A percentile compares a stretch with the other conserved stretches of the same genome.
Conservation (phyloP, 371 early-diverging fungal genomes). For the Smittium culicis region DNA sequence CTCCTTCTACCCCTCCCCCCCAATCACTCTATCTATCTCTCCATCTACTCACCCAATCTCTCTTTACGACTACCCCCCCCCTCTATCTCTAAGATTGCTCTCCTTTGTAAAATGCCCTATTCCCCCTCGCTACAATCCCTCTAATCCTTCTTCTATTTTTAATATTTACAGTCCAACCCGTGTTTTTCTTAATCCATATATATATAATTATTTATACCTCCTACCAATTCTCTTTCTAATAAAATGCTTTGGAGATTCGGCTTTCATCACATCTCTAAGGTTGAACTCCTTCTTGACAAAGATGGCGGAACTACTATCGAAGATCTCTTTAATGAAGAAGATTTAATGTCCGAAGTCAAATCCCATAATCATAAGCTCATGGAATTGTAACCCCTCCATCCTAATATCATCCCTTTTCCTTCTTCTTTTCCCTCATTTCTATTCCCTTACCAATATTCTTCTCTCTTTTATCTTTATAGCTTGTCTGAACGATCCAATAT, state of each 20-base stretch:
- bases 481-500: constrained; percentile 23
- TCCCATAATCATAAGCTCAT: constrained; percentile 43
- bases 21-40: too few relatives aligned
- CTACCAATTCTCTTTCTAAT: too few relatives aligned
- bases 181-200: too few relatives aligned
- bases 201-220: too few relatives aligned
- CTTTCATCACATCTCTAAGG: constrained; percentile 40
- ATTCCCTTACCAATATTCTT: constrained; percentile 14
- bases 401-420: constrained; percentile 1
- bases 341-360: constrained; percentile 49
- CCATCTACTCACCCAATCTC: too few relatives aligned
- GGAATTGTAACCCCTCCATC: constrained; percentile 26
- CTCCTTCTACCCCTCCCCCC: too few relatives aligned
- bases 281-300: constrained; percentile 47
- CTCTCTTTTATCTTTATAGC: constrained; percentile 7
- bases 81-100: too few relatives aligned
- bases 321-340: constrained; percentile 46
- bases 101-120: too few relatives aligned
- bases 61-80: too few relatives aligned
- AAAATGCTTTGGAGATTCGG: constrained; percentile 56
- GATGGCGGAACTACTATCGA: constrained; percentile 39
- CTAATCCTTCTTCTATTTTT: too few relatives aligned
- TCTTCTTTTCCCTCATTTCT: constrained; percentile 1
- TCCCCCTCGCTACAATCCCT: too few relatives aligned
- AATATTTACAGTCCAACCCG: too few relatives aligned